Evolutionary conservation across 805 yeast genomes (phyloP).

Genomic region (Candida caryicola): DNA sequence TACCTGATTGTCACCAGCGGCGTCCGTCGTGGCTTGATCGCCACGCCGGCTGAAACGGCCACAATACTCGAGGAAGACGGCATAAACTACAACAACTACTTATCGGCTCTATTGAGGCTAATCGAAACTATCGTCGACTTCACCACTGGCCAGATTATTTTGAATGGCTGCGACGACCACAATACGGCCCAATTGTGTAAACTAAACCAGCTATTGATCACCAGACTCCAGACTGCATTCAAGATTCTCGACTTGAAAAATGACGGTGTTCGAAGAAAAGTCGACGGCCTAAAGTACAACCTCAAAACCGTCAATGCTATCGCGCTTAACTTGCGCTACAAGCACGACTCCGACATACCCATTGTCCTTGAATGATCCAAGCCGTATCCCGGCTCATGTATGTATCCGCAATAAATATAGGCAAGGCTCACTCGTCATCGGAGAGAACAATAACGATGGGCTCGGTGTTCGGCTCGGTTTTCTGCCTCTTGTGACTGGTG

Average conservation of each 20-base stretch:
- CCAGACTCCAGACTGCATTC: conserved; percentile 25
- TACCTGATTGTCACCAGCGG: neutral
- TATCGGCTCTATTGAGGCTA: conserved; percentile 20
- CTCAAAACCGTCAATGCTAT: conserved; percentile 25
- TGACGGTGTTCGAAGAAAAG: conserved; percentile 24
- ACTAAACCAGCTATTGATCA: conserved; percentile 21
- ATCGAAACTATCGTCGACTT: conserved; percentile 24
- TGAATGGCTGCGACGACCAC: conserved; percentile 9
- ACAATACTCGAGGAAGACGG: conserved; percentile 9
- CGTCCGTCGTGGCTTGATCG: conserved; percentile 17
- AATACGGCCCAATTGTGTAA: conserved; percentile 17
- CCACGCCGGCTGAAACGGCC: conserved; percentile 17
- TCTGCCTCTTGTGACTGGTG: too few relatives aligned
- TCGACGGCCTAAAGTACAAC: conserved; percentile 28
- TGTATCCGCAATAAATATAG: neutral
- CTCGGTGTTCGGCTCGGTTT: too few relatives aligned
- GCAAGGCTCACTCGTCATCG: neutral
- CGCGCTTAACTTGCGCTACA: conserved; percentile 26
- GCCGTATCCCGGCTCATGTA: too few relatives aligned
- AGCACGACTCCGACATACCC: too few relatives aligned
- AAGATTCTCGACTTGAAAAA: conserved; percentile 29
- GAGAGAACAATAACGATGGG: too few relatives aligned
- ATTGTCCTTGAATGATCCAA: too few relatives aligned
- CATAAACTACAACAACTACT: conserved; percentile 21
- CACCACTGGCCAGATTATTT: conserved; percentile 22